Base-by-base conservation (phyloP, 2,329 filamentous ascomycete species). In the Scedosporium apiospermum region DNA sequence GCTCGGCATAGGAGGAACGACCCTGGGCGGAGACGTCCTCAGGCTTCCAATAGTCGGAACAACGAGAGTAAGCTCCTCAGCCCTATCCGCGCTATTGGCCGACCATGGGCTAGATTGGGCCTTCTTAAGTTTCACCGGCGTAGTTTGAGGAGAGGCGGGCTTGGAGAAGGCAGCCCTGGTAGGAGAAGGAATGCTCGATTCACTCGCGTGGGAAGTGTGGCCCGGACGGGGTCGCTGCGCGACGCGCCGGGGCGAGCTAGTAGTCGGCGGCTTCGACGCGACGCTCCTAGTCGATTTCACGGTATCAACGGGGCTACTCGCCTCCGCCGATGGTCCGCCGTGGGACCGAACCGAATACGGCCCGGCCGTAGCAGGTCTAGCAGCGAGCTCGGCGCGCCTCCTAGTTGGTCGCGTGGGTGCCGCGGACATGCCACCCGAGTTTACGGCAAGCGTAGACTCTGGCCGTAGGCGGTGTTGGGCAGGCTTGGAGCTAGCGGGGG, bases 311-410 rank as follows among this genome's bases (percentile, higher is more conserved):
- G 46, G 30, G 62, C 61, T 61, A 18, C 14, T 63, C 21, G 76
- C 74, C 67, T 80, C 77, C 0, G 67, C 60, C 1, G 74, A 73
- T 2, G 74, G 71, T 2, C 70, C 72, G 60, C 80, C 78, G 60
- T 82, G 80, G n/a, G 77, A 78, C 66, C 85, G 77, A 9, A 86
- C 80, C 21, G 85, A 88, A 69, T 88, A 88, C 0, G 85, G 85
- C 0, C 85, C 85, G 10, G 85, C 85, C 12, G 85, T 88, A 12
- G 85, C 85, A 41, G 85, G 85, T 63, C 85, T 78, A 30, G 81
- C 75, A 53, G 79, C 79, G 67, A 84, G 75, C 62, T 87, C 85
- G 3, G 84, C 83, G 51, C 82, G 77, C 67, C 79, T 81, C 70
- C 80, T 82, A 51, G 79, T 77, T 58, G 85, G 85, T 63, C 85